Percentiles rank a stretch among this genome's conserved stretches.
Conservation (phyloP, 192 early-diverging fungal species). For the Diversispora eburnea region DNA sequence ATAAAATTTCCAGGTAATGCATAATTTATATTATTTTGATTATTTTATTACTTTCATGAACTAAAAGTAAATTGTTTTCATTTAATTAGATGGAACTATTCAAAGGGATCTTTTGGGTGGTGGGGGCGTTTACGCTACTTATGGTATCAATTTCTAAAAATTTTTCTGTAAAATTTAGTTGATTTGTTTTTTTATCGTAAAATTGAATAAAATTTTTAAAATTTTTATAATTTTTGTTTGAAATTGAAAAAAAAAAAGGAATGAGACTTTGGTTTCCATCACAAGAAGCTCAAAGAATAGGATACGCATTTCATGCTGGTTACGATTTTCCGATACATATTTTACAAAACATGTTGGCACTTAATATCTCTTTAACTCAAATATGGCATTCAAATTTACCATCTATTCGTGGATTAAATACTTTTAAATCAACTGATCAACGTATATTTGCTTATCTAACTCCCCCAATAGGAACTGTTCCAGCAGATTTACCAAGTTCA, state of each 20-base stretch:
- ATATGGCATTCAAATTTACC: conserved; percentile 29
- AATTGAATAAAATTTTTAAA: background rate
- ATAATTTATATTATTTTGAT: too few species aligned
- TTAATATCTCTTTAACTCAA: conserved; percentile 32
- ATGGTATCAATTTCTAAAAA: conserved; percentile 27
- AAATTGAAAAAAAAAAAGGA: conserved; percentile 27
- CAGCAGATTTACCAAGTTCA: conserved; percentile 31
- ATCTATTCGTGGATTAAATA: conserved; percentile 39
- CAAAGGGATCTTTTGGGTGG: conserved; percentile 36
- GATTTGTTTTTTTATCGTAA: background rate
- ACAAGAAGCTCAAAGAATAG: conserved; percentile 32
- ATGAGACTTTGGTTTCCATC: conserved; percentile 39
- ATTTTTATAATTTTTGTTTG: background rate
- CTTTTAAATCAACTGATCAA: conserved; percentile 37
- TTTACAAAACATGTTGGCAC: conserved; percentile 20
- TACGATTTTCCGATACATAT: conserved; percentile 38
- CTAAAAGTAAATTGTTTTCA: conserved; percentile 10
- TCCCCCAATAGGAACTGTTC: conserved; percentile 37
- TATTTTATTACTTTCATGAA: too few species aligned
- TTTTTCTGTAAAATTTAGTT: background rate
- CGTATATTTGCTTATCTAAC: conserved; percentile 38
- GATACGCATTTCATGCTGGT: conserved; percentile 36
- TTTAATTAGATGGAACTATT: conserved; percentile 34
- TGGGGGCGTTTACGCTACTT: conserved; percentile 38
- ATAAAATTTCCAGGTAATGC: conserved; percentile 21